Evolutionary conservation across 192 early-diverging fungal genomes (phyloP), one percentile per base, ranked within the genome.

Genomic region (Coemansia furcata): DNA sequence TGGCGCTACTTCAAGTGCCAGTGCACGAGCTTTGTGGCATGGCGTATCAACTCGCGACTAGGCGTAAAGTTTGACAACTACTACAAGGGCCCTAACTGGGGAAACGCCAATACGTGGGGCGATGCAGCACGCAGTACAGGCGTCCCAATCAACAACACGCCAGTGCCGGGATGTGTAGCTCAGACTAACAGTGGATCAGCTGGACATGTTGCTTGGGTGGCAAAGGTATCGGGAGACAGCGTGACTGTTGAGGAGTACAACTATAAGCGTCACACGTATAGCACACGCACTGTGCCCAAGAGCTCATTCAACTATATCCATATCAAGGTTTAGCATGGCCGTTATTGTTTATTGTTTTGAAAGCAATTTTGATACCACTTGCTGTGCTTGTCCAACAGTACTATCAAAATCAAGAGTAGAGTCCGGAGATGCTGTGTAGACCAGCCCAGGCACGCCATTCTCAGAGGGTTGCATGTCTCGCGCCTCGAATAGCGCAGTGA

Each of bases 241-340:
- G 66, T 82, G 1, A 68, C 69, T 2, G 60, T 77, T 23, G 80
- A 82, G 60, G 74, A 77, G 65, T 77, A 77, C 67, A 82, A 82
- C 67, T 39, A 60, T 38, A 37, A 36, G 39, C 23, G 37, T 36
- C 39, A 74, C 29, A 58, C 21, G 12, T 71, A 71, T 42, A 49
- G 42, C 54, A 65, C 69, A 2, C 68, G 68, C 68, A 70, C 68
- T 17, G 72, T 74, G 5, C 61, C 72, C 52, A 67, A 62, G 50
- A 74, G 67, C 62, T 43, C 50, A 57, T 74, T 74, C 23, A 74
- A 59, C 55, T 74, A 74, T n/a, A 74, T 74, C 15, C 73, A 69
- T 47, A 40, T 71, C 30, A 71, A 65, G 39, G 62, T 71, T 4
- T 71, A 70, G 49, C 35, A 35, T 14, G 14, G 9, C 30, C 8